Base-by-base conservation (phyloP, 2,329 filamentous ascomycete genomes). In the Alternaria longipes region DNA sequence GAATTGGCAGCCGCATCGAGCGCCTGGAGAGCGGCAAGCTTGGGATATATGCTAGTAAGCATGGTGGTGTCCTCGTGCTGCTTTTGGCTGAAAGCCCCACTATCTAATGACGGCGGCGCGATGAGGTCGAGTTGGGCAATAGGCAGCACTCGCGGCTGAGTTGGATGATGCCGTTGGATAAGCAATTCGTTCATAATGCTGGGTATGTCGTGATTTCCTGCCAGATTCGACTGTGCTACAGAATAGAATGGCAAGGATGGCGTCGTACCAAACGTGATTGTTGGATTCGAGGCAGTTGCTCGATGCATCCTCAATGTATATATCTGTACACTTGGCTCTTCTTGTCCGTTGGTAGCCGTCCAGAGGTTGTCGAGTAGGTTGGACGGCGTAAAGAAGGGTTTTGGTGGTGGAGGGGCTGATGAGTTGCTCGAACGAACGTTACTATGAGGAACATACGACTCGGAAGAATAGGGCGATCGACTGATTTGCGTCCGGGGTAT, bases 191-290 rank as follows among this genome's bases (percentile, higher is more conserved):
- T 70, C 73, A 78, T 67, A 79, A 81, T 56, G 80, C 80, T 76
- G 82, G 87, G 79, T 81, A 87, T 1, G 80, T 79, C 78, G 85
- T 89, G 72, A 75, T 83, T 66, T 11, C 67, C 65, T 18, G 74
- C 73, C 1, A 78, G 68, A 41, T 78, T 76, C 1, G 90, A 89
- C 84, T 67, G 91, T 82, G 69, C 87, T 64, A 92, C 80, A 60
- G 85, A 88, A 79, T 91, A 92, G 67, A 92, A 88, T 0, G 90
- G 89, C 62, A 90, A 86, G 0, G 89, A 90, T 2, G 87, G 87
- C 14, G 91, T 84, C 2, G 87, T 89, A 67, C 91, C 91, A 18
- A 91, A 83, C 0, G 89, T 89, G 4, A 89, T 85, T 1, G 74
- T 75, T 18, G 73, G 73, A 38, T 77, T 78, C 12, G 73, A 72